Evolutionary conservation across 2,329 filamentous ascomycete genomes (phyloP), one percentile per base, ranked within the genome.

Genomic region (Aureobasidium sp.): DNA sequence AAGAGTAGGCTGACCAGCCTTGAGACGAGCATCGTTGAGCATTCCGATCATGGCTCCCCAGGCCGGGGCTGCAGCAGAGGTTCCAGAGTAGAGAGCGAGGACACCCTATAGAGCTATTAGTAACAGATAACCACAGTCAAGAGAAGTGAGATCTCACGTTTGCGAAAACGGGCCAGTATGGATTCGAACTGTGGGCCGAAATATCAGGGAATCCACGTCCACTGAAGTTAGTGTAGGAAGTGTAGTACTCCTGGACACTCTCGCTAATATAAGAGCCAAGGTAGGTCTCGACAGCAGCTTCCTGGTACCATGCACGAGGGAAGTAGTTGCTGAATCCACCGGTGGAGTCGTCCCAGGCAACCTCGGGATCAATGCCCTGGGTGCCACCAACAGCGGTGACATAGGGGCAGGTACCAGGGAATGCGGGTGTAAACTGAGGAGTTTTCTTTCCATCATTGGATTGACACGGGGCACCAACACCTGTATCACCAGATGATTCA

Each of bases 401-500:
- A 52, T 76, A 79, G 0, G 77, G 78, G 66, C 78, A 80, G 1
- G 75, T 69, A 21, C 76, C 77, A 1, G 78, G 78, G 68, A 80
- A 79, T 21, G 73, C 72, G 13, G 78, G 76, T 29, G 75, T 66
- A 66, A 79, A 79, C 5, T 73, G 74, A 5, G 75, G 75, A 1
- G 73, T 76, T 67, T 78, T 78, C 57, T 75, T 76, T 65, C 76
- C 74, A 61, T 79, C 76, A 63, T 78, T 78, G 59, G 73, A 75
- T 63, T 75, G 72, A 67, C 77, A 79, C 11, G 74, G 73, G 47
- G 71, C 73, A 67, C 64, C 81, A n/a, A 84, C 78, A 34, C 84
- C 84, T 21, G 74, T 73, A 66, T 90, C 86, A 5, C 87, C 87
- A 11, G 81, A 83, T 16, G 83, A 79, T 64, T 84, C 83, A 32